These are phyloP conservation scores for Neohortaea acidophila DNA, from an alignment of 495 filamentous ascomycete genomes.

Conservation along the genomic window DNA sequence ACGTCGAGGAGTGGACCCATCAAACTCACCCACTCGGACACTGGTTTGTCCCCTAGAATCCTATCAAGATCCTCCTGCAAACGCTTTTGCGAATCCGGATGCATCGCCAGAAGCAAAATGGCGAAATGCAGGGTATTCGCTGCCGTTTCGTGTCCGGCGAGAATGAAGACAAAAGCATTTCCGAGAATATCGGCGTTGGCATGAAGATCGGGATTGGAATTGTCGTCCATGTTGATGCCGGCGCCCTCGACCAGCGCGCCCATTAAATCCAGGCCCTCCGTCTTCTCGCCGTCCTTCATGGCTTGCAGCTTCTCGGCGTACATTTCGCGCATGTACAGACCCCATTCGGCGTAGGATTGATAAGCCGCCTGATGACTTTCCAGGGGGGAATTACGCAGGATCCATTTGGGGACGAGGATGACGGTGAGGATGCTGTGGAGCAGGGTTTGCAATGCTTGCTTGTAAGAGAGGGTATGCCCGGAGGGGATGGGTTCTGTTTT, in stretches of 20 bases:
- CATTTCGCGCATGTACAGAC: conserved; percentile 50
- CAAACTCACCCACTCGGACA: conserved; percentile 42
- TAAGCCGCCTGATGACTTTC: conserved; percentile 31
- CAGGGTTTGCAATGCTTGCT: conserved; percentile 35
- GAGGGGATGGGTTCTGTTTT: conserved; percentile 16
- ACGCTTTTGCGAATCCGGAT: conserved; percentile 38
- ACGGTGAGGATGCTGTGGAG: conserved; percentile 41
- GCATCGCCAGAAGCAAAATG: conserved; percentile 44
- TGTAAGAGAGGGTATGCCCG: conserved; percentile 47
- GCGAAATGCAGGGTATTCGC: conserved; percentile 52
- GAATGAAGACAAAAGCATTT: conserved; percentile 55
- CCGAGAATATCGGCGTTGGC: conserved; percentile 47
- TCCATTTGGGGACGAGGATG: conserved; percentile 34
- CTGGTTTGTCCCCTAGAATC: conserved; percentile 36
- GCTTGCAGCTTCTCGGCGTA: conserved; percentile 35
- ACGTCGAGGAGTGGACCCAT: too few relatives aligned
- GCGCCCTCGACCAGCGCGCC: conserved; percentile 30
- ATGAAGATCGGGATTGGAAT: conserved; percentile 6
- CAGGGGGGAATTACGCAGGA: conserved; percentile 37
- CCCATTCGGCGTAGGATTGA: conserved; percentile 42
- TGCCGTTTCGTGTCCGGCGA: conserved; percentile 60
- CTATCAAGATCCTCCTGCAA: conserved; percentile 48
- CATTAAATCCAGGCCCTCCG: conserved; percentile 50
- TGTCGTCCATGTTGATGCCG: conserved; percentile 16
- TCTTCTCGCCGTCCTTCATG: conserved; percentile 30